phyloP scores from a whole-genome alignment of 305 asterid genomes.

The Solanum chacoense region DNA sequence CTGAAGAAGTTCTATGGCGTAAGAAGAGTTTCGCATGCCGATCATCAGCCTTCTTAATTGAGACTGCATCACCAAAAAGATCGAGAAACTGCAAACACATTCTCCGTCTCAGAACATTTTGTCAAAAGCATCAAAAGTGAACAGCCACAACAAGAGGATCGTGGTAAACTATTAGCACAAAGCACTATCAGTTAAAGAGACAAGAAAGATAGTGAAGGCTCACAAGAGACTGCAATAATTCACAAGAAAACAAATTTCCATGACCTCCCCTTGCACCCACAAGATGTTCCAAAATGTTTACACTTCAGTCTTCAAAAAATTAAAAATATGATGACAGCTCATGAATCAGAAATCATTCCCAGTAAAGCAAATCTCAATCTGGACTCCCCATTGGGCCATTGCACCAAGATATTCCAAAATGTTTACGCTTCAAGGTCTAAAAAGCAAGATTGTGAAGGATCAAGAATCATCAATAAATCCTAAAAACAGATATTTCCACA shows the following conservation, averaged over 20 bases:
- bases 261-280: not conserved
- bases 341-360: not conserved
- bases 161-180: not conserved
- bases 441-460: not conserved
- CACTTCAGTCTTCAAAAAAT: not conserved
- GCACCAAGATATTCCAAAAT: not conserved
- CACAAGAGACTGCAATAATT: not conserved
- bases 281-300: not conserved
- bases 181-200: not conserved
- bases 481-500: not conserved
- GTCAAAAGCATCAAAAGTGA: not conserved
- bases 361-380: not conserved
- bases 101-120: not conserved
- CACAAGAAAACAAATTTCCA: not conserved
- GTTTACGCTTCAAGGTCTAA: not conserved
- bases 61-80: conserved; percentile 75
- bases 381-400: not conserved
- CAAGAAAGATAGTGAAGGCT: not conserved
- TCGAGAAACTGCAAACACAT: conserved; percentile 72
- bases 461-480: not conserved
- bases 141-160: not conserved
- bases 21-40: conserved; percentile 86
- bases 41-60: conserved; percentile 68
- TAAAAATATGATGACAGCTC: not conserved
- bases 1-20: conserved; percentile 65